Conservation (phyloP, 164 flowering plant genomes). For the Dillenia turbinata region DNA sequence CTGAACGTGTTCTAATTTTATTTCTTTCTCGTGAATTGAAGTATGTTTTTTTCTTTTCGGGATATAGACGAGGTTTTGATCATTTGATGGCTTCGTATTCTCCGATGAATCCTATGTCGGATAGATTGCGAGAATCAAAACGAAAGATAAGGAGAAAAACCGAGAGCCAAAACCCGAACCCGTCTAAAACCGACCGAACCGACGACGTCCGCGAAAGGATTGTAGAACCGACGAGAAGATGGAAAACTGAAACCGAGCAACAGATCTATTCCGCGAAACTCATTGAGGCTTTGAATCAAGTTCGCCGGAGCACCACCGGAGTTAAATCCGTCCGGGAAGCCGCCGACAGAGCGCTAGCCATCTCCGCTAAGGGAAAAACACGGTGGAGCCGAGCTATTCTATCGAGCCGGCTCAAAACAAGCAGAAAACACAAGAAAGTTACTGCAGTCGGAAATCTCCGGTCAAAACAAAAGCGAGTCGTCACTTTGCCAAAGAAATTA, state of each 20-base stretch:
- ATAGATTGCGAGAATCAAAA: slow-evolving; percentile 15
- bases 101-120: slow-evolving; percentile 10
- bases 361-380: slow-evolving; percentile 59
- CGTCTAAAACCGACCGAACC: too few relatives aligned
- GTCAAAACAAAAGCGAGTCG: slow-evolving; percentile 11
- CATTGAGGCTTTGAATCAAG: slow-evolving; percentile 46
- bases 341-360: slow-evolving; percentile 63
- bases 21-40: not conserved
- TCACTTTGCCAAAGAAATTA: slow-evolving; percentile 15
- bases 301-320: slow-evolving; percentile 18
- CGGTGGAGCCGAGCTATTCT: slow-evolving; percentile 81
- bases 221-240: slow-evolving; percentile 12
- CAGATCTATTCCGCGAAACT: slow-evolving; percentile 61
- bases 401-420: slow-evolving; percentile 42
- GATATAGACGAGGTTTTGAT: not conserved
- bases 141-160: slow-evolving; percentile 15
- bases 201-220: too few relatives aligned
- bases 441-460: slow-evolving; percentile 22
- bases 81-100: slow-evolving; percentile 11
- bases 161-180: slow-evolving; percentile 4
- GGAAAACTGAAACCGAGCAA: slow-evolving; percentile 44
- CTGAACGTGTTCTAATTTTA: not conserved
- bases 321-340: slow-evolving; percentile 51
- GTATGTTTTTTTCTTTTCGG: too few relatives aligned
- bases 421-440: slow-evolving; percentile 30